Base-by-base conservation (phyloP, 2,329 filamentous ascomycete species). In the Achaetomium macrosporum region DNA sequence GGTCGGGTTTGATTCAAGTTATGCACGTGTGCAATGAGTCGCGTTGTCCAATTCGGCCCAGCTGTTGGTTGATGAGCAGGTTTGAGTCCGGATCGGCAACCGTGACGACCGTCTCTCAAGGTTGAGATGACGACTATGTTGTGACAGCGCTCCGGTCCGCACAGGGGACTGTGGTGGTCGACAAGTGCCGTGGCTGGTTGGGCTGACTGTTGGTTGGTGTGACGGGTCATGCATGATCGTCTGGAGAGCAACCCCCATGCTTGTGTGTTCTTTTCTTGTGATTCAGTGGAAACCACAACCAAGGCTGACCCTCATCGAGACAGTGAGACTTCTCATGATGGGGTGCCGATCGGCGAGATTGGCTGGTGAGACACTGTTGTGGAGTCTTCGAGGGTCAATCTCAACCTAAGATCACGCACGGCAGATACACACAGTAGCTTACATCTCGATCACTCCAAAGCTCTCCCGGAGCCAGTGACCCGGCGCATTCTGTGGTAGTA, bases 341-440 rank as follows among this genome's bases (percentile, higher is more conserved):
- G 37, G 29, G 37, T 20, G 16, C 30, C 11, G 10, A 16, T 45
- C 25, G 25, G 25, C 25, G 11, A 36, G 19, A 43, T 31, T 43
- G 25, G 16, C 20, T 40, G 15, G 45, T 46, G 43, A 42, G 43
- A 42, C 30, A 12, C n/a, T 51, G 50, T n/a, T n/a, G 9, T 47
- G 50, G 50, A 29, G 33, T 20, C 25, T n/a, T 36, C 30, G 19
- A 25, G 17, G 13, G 30, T 17, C 42, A 25, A 30, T 13, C 15
- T 30, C 36, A 25, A 8, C 35, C 19, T 39, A 19, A 40, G 47
- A 43, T 43, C 20, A 42, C 37, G 39, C 47, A 8, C 33, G 11
- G 11, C 10, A 42, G 17, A 42, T 29, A 25, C n/a, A n/a, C n/a
- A n/a, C n/a, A n/a, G n/a, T 25, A 25, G 25, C 25, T 25, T 25